These are phyloP conservation scores for Breviolum minutum DNA, from an alignment of 73 alveolate species.

Conservation along the genomic window DNA sequence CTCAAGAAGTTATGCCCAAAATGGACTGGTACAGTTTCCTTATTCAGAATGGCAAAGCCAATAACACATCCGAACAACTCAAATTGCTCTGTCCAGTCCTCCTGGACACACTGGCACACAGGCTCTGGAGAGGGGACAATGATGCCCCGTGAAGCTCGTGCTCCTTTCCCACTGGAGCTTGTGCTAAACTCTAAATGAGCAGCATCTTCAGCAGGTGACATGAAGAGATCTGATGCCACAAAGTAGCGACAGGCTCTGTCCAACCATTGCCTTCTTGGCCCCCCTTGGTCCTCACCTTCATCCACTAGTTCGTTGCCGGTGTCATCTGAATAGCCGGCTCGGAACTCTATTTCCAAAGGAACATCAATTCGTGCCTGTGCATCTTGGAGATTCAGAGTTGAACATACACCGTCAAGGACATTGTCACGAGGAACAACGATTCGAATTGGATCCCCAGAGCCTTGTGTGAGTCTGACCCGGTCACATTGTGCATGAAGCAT, in stretches of 20 bases:
- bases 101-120: conserved; percentile 92
- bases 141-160: conserved; percentile 24
- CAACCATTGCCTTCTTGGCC: conserved; percentile 83
- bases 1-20: conserved; percentile 89
- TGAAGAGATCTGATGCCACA: conserved; percentile 77
- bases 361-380: conserved; percentile 89
- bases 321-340: conserved; percentile 93
- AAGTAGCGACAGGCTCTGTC: conserved; percentile 87
- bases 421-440: conserved; percentile 92
- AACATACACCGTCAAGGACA: conserved; percentile 90
- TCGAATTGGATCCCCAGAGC: conserved; percentile 79
- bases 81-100: conserved; percentile 90
- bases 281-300: conserved; percentile 82
- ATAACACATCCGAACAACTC: conserved; percentile 92
- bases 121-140: conserved; percentile 90
- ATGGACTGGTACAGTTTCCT: conserved; percentile 92
- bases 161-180: background rate
- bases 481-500: conserved; percentile 88
- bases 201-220: conserved; percentile 87
- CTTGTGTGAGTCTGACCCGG: conserved; percentile 79
- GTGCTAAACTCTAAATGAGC: conserved; percentile 31
- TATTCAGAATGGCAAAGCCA: conserved; percentile 87
- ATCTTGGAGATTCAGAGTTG: conserved; percentile 73
- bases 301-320: conserved; percentile 85
- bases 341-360: conserved; percentile 83